Conservation (phyloP, 768 basidiomycete species). For the Pleurotus cornucopiae region DNA sequence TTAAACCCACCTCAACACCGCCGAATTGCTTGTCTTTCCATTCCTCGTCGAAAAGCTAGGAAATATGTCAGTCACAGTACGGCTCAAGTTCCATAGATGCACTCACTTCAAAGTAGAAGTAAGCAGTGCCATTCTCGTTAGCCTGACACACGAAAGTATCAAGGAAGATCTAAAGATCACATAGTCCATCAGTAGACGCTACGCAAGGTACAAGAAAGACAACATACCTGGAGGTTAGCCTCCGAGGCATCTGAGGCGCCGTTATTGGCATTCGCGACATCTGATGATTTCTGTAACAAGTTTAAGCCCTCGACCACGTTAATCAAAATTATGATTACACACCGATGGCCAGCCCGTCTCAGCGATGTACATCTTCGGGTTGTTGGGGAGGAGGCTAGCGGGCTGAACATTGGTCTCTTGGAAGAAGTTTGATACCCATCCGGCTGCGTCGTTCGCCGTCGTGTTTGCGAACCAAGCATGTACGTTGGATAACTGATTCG, state of each 20-base stretch:
- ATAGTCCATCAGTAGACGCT: constrained; percentile 8
- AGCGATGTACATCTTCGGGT: constrained; percentile 84
- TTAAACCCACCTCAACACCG: constrained; percentile 55
- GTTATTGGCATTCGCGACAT: constrained; percentile 52
- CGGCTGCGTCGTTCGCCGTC: constrained; percentile 59
- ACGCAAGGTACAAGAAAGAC: background rate
- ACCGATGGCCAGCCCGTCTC: constrained; percentile 84
- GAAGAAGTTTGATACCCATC: constrained; percentile 84
- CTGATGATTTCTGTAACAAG: constrained; percentile 49
- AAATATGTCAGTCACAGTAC: background rate
- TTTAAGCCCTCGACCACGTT: background rate
- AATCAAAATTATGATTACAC: constrained; percentile 14
- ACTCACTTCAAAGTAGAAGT: constrained; percentile 82
- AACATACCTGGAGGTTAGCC: constrained; percentile 51
- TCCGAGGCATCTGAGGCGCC: constrained; percentile 64
- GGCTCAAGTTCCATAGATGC: background rate
- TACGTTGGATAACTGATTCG: constrained; percentile 74
- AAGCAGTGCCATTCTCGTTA: constrained; percentile 73
- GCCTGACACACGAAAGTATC: constrained; percentile 87
- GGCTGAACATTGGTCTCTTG: constrained; percentile 52
- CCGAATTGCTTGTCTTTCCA: constrained; percentile 80
- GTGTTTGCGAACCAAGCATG: constrained; percentile 94
- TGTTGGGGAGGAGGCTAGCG: constrained; percentile 60
- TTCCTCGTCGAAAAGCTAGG: constrained; percentile 68
- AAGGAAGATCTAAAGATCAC: constrained; percentile 58